Conservation (phyloP, 192 early-diverging fungal genomes). For the Helicostylum pulchrum region DNA sequence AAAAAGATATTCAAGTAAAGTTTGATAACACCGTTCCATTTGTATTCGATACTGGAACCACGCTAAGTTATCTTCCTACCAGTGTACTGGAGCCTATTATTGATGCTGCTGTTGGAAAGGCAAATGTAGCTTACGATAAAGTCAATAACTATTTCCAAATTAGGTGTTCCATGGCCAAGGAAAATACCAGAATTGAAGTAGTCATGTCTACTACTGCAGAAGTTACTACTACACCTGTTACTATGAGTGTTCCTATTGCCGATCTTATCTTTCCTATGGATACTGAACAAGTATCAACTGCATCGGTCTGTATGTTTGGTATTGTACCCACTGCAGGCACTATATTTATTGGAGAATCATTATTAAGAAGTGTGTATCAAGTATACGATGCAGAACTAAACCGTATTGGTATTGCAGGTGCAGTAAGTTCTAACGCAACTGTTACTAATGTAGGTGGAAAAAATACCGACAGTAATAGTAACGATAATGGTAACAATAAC, state of each 20-base stretch:
- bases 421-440: neutral
- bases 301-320: slow-evolving; percentile 19
- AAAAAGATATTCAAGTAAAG: neutral
- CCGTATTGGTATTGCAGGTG: slow-evolving; percentile 21
- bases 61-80: slow-evolving; percentile 16
- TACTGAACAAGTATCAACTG: slow-evolving; percentile 10
- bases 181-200: neutral
- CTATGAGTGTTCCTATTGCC: slow-evolving; percentile 4
- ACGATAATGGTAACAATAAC: neutral
- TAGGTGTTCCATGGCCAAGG: neutral
- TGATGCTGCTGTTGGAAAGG: neutral
- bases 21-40: neutral
- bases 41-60: slow-evolving; percentile 28
- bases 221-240: neutral
- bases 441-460: neutral
- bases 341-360: slow-evolving; percentile 23
- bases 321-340: slow-evolving; percentile 2
- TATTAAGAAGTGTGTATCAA: slow-evolving; percentile 16
- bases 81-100: slow-evolving; percentile 2
- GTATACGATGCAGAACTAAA: slow-evolving; percentile 25
- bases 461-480: neutral
- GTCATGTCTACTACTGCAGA: neutral
- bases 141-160: slow-evolving; percentile 5
- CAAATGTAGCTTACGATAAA: neutral
- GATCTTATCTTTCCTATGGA: slow-evolving; percentile 25